These are phyloP conservation scores for Clavispora carvajalis DNA, from an alignment of 805 yeast genomes.

Conservation along the genomic window DNA sequence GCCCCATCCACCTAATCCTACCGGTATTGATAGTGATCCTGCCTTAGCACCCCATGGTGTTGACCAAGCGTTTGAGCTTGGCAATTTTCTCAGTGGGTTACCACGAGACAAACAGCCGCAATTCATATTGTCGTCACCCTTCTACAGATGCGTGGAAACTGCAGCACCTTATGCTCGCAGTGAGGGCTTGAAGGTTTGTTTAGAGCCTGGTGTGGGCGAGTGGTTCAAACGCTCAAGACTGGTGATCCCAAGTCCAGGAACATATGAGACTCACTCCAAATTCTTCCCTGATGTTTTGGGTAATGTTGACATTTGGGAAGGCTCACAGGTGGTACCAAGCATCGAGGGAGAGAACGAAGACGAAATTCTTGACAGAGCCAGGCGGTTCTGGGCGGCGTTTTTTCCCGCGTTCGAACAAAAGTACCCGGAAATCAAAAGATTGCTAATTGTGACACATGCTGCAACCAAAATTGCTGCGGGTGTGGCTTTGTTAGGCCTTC, in stretches of 20 bases:
- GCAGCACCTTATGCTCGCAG: conserved; percentile 60
- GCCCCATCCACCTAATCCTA: conserved; percentile 77
- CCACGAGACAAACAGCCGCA: conserved; percentile 60
- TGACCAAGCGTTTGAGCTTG: conserved; percentile 80
- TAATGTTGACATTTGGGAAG: conserved; percentile 27
- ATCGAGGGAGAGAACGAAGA: conserved; percentile 67
- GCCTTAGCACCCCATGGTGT: conserved; percentile 84
- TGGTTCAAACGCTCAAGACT: conserved; percentile 77
- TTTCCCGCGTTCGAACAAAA: conserved; percentile 51
- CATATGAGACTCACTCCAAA: conserved; percentile 38
- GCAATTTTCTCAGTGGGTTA: conserved; percentile 43
- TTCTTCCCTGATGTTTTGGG: conserved; percentile 45
- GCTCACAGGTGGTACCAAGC: conserved; percentile 57
- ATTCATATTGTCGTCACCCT: conserved; percentile 73
- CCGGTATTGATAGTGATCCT: conserved; percentile 89
- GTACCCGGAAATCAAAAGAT: conserved; percentile 55
- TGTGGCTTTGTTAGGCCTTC: conserved; percentile 57
- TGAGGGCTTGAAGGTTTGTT: conserved; percentile 51
- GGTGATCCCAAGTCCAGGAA: conserved; percentile 67
- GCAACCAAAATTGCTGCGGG: conserved; percentile 90
- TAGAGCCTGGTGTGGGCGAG: conserved; percentile 88
- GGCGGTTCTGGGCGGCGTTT: conserved; percentile 49
- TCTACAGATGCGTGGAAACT: conserved; percentile 86
- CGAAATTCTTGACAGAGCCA: conserved; percentile 62
- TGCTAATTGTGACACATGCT: conserved; percentile 86